Base-by-base conservation (phyloP, 2,329 filamentous ascomycete genomes). In the Nothophaeocryptopus gaeumannii region DNA sequence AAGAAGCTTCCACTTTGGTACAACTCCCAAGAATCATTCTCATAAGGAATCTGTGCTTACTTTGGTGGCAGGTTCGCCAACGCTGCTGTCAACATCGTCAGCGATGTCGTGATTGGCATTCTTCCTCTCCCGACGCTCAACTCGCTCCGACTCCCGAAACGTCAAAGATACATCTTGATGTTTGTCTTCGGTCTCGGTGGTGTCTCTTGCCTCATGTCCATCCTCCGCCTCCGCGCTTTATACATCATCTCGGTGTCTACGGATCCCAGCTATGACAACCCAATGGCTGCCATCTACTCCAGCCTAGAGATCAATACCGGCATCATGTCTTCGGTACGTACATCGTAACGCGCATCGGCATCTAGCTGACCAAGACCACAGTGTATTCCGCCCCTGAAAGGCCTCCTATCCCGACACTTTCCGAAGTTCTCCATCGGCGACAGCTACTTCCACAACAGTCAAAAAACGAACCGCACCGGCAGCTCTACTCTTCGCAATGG, bases 181-280 rank as follows among this genome's bases (percentile, higher is more conserved):
- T 58, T 57, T 8, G 55, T 67, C 2, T 68, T 68, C 42, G 63
- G 62, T 3, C 49, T 68, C 10, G 66, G 64, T 13, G 58, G 55
- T 13, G 47, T 67, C 54, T 53, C 49, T 4, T 59, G 57, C 32
- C 35, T 53, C 11, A 48, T 59, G 3, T 59, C 59, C 5, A 53
- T 61, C 12, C 45, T 62, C 5, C 60, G 60, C n/a, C 46, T 60
- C 5, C 54, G 49, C 11, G 56, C 54, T 9, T 47, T 62, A 13
- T 57, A 60, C 35, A 41, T 52, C 29, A 50, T 59, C 16, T 55
- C 57, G 8, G 50, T 44, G 16, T 49, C 58, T 8, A 39, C 50
- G 7, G 61, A 62, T 45, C 37, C 55, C 9, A 53, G 51, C 39
- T 63, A 58, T 53, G 54, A 59, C 45, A 60, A 57, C 39, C 51